A percentile compares a stretch with the other conserved stretches of the same genome.
Evolutionary conservation across 2,329 filamentous ascomycete genomes (phyloP).

Genomic region (Mariannaea sp.): DNA sequence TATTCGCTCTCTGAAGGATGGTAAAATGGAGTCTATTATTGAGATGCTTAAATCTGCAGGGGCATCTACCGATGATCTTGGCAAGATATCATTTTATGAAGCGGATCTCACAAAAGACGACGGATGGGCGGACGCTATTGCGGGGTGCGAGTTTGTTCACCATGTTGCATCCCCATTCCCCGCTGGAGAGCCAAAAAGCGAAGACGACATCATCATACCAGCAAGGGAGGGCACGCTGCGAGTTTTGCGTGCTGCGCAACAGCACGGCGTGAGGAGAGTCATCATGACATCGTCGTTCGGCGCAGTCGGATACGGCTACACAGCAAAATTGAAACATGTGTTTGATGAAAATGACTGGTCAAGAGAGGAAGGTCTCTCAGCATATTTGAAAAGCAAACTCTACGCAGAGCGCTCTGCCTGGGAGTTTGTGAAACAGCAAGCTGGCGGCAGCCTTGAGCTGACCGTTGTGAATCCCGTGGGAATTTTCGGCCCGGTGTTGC

Average conservation of each 20-base stretch:
- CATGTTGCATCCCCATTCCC: neutral
- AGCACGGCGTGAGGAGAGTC: neutral
- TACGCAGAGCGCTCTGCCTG: conserved; percentile 9
- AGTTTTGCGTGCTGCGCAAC: neutral
- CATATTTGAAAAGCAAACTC: conserved; percentile 13
- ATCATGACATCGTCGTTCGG: neutral
- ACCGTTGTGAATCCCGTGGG: neutral
- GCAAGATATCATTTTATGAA: neutral
- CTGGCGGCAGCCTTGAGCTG: neutral
- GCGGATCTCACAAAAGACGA: neutral
- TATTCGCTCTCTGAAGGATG: neutral
- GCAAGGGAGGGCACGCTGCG: neutral
- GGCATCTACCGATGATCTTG: neutral
- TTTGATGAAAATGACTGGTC: conserved; percentile 9
- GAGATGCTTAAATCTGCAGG: neutral
- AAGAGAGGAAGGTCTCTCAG: conserved; percentile 1
- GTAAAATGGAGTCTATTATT: neutral
- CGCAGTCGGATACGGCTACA: neutral
- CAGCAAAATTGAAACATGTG: neutral
- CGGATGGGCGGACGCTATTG: neutral
- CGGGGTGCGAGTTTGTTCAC: neutral
- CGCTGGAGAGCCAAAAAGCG: neutral
- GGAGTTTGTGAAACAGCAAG: conserved; percentile 3
- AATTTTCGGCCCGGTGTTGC: neutral
- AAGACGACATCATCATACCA: neutral